These are phyloP conservation scores for Sporothrix humicola DNA, from an alignment of 2,329 filamentous ascomycete genomes.

Conservation along the genomic window DNA sequence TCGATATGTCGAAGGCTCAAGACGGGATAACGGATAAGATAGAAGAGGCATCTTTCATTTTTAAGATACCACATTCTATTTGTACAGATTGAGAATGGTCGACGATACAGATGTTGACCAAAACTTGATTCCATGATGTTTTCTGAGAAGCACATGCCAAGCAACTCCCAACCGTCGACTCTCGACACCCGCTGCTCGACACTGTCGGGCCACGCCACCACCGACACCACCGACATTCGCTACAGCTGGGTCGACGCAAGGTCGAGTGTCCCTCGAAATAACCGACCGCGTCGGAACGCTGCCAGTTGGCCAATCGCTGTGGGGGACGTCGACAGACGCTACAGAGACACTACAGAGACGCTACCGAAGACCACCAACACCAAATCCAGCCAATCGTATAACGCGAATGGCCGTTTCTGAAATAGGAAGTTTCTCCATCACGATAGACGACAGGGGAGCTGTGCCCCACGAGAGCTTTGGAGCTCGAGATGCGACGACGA, in stretches of 20 bases:
- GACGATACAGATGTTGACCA: too few species aligned
- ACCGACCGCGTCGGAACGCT: slow-evolving; percentile 17
- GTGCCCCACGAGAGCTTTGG: neutral
- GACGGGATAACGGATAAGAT: neutral
- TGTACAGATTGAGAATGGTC: neutral
- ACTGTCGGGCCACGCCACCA: neutral
- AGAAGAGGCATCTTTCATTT: neutral
- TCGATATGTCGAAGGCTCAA: neutral
- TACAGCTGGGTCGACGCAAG: too few species aligned
- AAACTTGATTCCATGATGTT: neutral
- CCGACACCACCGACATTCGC: too few species aligned
- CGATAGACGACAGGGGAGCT: neutral
- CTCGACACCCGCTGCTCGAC: slow-evolving; percentile 15
- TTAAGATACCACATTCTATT: neutral
- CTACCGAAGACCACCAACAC: neutral
- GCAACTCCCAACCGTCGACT: neutral
- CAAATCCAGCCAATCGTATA: neutral
- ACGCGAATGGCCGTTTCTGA: neutral
- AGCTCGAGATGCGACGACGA: slow-evolving; percentile 1
- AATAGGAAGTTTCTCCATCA: neutral
- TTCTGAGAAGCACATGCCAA: neutral
- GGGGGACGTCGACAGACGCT: neutral
- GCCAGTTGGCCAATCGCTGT: neutral
- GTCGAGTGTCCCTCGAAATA: too few species aligned
- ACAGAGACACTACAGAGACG: neutral